Conservation (phyloP, 2,329 filamentous ascomycete species). For the Phoma sp. region DNA sequence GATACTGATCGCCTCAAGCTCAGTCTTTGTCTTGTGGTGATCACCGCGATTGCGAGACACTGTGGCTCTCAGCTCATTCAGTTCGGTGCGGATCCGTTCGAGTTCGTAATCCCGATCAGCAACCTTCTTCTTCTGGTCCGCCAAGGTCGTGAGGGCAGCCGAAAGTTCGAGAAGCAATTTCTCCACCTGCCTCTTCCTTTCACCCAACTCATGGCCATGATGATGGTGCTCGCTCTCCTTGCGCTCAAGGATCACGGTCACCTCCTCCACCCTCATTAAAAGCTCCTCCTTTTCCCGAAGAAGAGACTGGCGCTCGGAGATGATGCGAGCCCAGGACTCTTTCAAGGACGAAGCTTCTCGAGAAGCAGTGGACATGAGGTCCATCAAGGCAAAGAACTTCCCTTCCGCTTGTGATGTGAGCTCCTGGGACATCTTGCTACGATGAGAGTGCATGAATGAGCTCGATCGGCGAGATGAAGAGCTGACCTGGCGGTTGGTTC, state of each 20-base stretch:
- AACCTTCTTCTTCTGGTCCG: conserved; percentile 36
- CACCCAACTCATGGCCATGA: conserved; percentile 30
- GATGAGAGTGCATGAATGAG: conserved; percentile 34
- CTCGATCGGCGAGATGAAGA: conserved; percentile 28
- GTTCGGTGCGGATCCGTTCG: conserved; percentile 25
- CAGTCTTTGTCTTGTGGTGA: conserved; percentile 27
- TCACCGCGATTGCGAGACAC: conserved; percentile 16
- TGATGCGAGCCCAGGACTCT: conserved; percentile 34
- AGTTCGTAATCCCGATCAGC: conserved; percentile 29
- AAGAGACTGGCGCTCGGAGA: conserved; percentile 36
- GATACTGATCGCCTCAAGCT: conserved; percentile 24
- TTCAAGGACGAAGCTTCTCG: conserved; percentile 34
- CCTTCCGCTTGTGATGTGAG: conserved; percentile 34
- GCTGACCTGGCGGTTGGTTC: conserved; percentile 23
- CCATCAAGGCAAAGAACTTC: conserved; percentile 39
- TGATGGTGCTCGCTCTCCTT: conserved; percentile 30
- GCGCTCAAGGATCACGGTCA: conserved; percentile 33
- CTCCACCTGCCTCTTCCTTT: conserved; percentile 31
- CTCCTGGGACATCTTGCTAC: conserved; percentile 34
- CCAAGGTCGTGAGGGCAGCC: conserved; percentile 23
- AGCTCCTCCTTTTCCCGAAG: conserved; percentile 30
- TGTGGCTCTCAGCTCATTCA: conserved; percentile 24
- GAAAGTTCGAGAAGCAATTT: conserved; percentile 34
- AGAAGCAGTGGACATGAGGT: conserved; percentile 36
- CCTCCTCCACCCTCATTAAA: conserved; percentile 27